Evolutionary conservation across 176 grass and related monocot genomes (phyloP), one percentile per base, ranked within the genome.

Genomic region (Rhynchospora pubera): DNA sequence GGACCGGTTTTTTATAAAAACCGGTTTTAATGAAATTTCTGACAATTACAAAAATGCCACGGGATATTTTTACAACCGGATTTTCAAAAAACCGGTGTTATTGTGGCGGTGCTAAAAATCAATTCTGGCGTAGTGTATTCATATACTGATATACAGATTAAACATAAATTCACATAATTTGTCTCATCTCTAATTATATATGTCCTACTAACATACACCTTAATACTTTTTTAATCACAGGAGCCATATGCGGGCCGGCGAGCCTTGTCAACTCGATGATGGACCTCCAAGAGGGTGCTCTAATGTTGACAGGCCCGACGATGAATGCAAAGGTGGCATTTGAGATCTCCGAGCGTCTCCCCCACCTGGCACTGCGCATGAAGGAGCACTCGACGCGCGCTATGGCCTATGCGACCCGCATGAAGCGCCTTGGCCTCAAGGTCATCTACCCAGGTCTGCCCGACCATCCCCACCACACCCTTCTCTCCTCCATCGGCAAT

Each of bases 321-420:
- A 98, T 98, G 95, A 98, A 98, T 83, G 92, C 95, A 22, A 98
- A 98, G 92, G 90, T 98, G 50, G 95, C 95, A 0, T 94, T 94
- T 79, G 95, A 98, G 88, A 88, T 98, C 3, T 88, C 95, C 18
- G 87, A 88, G 47, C 92, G 95, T 7, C 92, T 97, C 0, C 95
- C 95, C 0, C 95, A 97, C 88, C 95, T 98, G 3, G 87, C 92
- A 15, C 80, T 98, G 9, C 95, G 95, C 30, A 90, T 98, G 87
- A 91, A 93, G 88, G 95, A 98, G 90, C 95, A 98, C 90, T 94
- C 92, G 7, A 51, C 82, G 0, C 92, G 95, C 1, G 92, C 95
- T 8, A 67, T 90, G 22, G 87, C 87, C 58, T 97, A 88, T 90
- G 95, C 95, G 0, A 9, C 67, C 21, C 78, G 92, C 47, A 98